phyloP scores from a whole-genome alignment of 805 yeast species.

The Kuraishia ogatae region DNA sequence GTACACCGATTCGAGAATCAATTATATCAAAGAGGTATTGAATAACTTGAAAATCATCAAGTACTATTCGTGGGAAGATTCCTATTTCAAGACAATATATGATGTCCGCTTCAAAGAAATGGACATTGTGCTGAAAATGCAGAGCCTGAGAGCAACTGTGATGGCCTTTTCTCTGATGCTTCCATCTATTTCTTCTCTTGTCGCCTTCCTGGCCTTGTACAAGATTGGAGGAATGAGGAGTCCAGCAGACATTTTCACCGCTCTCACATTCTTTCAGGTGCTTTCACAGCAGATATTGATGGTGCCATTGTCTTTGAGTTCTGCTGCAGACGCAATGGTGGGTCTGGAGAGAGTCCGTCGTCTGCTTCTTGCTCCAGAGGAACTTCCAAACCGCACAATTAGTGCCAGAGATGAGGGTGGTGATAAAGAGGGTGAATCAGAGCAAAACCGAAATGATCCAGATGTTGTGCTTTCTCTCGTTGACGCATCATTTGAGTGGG shows the following conservation, averaged over 20 bases:
- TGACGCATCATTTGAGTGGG: conserved; percentile 29
- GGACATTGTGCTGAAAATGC: conserved; percentile 50
- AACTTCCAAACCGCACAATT: conserved; percentile 10
- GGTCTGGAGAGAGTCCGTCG: conserved; percentile 32
- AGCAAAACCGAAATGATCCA: not conserved
- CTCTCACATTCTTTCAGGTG: conserved; percentile 58
- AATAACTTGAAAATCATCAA: conserved; percentile 76
- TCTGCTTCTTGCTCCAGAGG: conserved; percentile 30
- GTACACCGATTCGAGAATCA: conserved; percentile 71
- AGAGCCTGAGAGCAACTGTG: conserved; percentile 49
- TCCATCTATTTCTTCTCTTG: conserved; percentile 65
- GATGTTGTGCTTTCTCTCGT: conserved; percentile 3
- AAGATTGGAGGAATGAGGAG: conserved; percentile 28
- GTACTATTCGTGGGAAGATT: conserved; percentile 86
- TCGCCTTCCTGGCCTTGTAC: conserved; percentile 37
- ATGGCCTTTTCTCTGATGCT: conserved; percentile 63
- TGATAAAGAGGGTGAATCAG: not conserved
- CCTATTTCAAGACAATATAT: conserved; percentile 52
- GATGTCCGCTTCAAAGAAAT: conserved; percentile 57
- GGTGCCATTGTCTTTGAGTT: conserved; percentile 62
- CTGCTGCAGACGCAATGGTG: conserved; percentile 58
- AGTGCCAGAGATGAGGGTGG: not conserved
- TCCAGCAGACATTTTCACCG: conserved; percentile 62
- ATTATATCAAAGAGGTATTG: conserved; percentile 68
- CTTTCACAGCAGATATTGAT: conserved; percentile 55